A percentile compares a stretch with the other conserved stretches of the same genome.
phyloP scores from a whole-genome alignment of 164 flowering plant genomes.

The Dillenia turbinata region DNA sequence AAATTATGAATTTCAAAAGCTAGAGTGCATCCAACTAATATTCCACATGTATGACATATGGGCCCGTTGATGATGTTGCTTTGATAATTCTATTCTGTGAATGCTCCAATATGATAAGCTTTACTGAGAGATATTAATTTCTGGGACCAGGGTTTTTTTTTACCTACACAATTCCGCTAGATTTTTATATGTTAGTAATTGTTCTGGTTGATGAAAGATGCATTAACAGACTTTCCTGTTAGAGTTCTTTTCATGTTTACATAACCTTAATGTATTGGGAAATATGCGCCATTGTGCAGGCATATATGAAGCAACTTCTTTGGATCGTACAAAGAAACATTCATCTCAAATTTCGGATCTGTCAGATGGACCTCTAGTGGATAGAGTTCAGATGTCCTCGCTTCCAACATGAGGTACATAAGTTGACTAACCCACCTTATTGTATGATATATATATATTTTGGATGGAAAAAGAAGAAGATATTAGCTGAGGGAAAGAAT shows the following conservation, averaged over 20 bases:
- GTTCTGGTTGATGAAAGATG: no score
- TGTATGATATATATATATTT: no score
- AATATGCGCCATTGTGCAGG: slow-evolving; percentile 37
- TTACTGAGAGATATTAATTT: not conserved
- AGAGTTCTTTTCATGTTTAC: not conserved
- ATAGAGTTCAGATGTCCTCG: slow-evolving; percentile 43
- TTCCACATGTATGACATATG: no score
- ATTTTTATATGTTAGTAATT: not conserved
- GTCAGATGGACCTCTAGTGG: slow-evolving; percentile 44
- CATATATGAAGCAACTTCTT: slow-evolving; percentile 80
- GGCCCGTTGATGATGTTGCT: no score
- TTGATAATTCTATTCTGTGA: no score
- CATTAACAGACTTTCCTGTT: not conserved
- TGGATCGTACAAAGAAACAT: slow-evolving; percentile 66
- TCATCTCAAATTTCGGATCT: slow-evolving; percentile 35
- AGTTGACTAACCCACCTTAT: no score
- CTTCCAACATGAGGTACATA: slow-evolving; percentile 50
- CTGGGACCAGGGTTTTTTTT: not conserved
- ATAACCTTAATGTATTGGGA: not conserved
- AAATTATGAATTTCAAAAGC: no score
- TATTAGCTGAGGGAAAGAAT: no score
- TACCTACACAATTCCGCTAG: not conserved
- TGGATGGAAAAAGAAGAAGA: no score
- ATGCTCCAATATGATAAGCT: not conserved
- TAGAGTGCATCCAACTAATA: no score